Percentiles rank a stretch among this genome's conserved stretches.
phyloP scores from a whole-genome alignment of 2,329 filamentous ascomycete genomes.

The Cytospora paraplurivora region DNA sequence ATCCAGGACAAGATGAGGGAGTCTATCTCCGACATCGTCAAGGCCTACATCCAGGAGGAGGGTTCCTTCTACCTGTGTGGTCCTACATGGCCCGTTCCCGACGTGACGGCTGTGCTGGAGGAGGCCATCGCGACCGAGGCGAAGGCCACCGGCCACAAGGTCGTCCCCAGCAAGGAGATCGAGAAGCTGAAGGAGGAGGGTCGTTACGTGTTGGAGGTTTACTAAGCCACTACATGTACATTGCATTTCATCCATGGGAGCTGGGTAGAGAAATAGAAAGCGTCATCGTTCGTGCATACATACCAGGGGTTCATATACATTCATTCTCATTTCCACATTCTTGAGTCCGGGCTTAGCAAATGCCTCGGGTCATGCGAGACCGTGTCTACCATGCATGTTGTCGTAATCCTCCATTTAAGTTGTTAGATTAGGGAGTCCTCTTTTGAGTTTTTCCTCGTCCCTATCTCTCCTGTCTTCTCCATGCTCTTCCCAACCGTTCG shows the following conservation, averaged over 20 bases:
- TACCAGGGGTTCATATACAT: not conserved
- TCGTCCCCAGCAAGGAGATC: conserved; percentile 87
- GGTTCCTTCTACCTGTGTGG: conserved; percentile 97
- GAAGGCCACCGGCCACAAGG: conserved; percentile 71
- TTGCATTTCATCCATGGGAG: not conserved
- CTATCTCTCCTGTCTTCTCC: too few species aligned
- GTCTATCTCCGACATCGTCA: conserved; percentile 76
- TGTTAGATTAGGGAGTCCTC: too few species aligned
- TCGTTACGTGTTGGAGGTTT: conserved; percentile 95
- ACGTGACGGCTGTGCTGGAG: conserved; percentile 90
- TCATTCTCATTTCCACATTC: not conserved
- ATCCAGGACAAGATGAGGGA: conserved; percentile 98
- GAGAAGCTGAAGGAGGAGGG: conserved; percentile 95
- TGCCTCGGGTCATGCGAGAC: too few species aligned
- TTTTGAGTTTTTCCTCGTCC: too few species aligned
- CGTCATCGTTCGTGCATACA: not conserved
- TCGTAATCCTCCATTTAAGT: too few species aligned
- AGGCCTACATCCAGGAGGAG: conserved; percentile 84
- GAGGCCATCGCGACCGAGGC: conserved; percentile 84
- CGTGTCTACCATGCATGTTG: too few species aligned
- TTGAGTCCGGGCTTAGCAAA: not conserved
- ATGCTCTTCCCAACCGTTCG: too few species aligned
- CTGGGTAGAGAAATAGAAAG: not conserved
- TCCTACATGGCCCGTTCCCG: conserved; percentile 96
- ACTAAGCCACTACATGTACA: conserved; percentile 55